Conservation (phyloP, 352 stramenopile species). For the Pythium myriotylum region DNA sequence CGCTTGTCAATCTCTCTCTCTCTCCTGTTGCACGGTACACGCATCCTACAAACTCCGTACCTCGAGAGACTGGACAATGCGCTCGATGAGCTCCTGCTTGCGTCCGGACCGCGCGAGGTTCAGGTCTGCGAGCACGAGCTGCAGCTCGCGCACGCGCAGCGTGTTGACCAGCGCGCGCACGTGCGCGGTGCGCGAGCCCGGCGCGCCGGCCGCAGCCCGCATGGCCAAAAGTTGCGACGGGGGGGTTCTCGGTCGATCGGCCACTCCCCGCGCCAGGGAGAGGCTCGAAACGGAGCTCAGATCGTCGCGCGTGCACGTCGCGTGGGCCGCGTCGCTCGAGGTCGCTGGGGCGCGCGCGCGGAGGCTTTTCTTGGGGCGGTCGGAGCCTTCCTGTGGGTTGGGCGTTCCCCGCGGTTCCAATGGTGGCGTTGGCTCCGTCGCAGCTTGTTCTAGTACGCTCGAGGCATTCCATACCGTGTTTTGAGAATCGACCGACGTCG, state of each 20-base stretch:
- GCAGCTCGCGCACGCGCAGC: constrained; percentile 77
- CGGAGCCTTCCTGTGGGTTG: neutral
- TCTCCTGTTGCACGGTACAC: too few species aligned
- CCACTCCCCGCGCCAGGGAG: neutral
- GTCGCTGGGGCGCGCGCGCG: neutral
- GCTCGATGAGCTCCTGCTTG: constrained; percentile 81
- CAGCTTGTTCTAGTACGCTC: constrained; percentile 28
- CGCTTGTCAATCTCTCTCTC: too few species aligned
- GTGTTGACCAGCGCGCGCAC: constrained; percentile 54
- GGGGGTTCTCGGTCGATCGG: neutral
- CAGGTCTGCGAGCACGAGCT: constrained; percentile 67
- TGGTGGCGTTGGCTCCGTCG: neutral
- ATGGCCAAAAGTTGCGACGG: neutral
- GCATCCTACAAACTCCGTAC: too few species aligned
- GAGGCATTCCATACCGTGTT: neutral
- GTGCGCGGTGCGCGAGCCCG: constrained; percentile 33
- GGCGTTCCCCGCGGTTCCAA: constrained; percentile 27
- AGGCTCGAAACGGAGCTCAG: neutral
- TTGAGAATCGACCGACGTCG: constrained; percentile 15
- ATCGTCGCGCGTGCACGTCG: neutral
- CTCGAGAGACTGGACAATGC: constrained; percentile 66
- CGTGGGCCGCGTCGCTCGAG: too few species aligned
- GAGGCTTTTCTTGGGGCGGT: too few species aligned
- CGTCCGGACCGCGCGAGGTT: constrained; percentile 70
- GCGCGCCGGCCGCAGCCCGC: neutral